These are phyloP conservation scores for Mentha longifolia DNA, from an alignment of 257 asterid species.

Conservation along the genomic window DNA sequence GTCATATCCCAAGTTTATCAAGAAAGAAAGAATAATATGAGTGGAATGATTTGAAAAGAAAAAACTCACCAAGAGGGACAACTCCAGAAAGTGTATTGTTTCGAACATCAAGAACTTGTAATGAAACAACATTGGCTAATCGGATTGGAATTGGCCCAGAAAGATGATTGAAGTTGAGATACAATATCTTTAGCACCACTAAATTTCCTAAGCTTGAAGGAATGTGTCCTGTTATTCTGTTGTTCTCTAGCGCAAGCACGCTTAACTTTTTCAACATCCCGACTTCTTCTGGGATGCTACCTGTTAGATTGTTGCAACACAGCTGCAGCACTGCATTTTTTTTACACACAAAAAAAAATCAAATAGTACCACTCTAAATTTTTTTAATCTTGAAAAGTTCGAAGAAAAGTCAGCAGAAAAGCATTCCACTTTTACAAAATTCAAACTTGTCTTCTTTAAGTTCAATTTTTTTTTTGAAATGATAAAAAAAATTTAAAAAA, in stretches of 20 bases:
- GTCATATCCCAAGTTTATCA: not conserved
- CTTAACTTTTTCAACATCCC: conserved; percentile 57
- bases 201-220: conserved; percentile 65
- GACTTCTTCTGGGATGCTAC: conserved; percentile 66
- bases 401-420: too few relatives aligned
- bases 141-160: conserved; percentile 66
- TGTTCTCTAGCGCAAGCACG: conserved; percentile 58
- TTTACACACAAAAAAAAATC: not conserved
- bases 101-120: conserved; percentile 70
- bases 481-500: too few relatives aligned
- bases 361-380: too few relatives aligned
- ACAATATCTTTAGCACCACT: conserved; percentile 50
- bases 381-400: conserved; percentile 17
- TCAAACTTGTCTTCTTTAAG: conserved; percentile 10
- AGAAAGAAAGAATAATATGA: not conserved
- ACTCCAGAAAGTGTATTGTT: conserved; percentile 77
- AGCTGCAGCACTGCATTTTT: conserved; percentile 74
- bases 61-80: conserved; percentile 65
- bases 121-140: conserved; percentile 52
- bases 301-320: conserved; percentile 68
- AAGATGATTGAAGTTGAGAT: conserved; percentile 69
- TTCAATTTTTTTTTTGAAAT: not conserved
- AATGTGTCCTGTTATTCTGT: conserved; percentile 59
- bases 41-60: too few relatives aligned
- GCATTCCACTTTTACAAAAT: not conserved